phyloP scores from a whole-genome alignment of 768 basidiomycete species.

The Pseudohyphozyma bogoriensis region DNA sequence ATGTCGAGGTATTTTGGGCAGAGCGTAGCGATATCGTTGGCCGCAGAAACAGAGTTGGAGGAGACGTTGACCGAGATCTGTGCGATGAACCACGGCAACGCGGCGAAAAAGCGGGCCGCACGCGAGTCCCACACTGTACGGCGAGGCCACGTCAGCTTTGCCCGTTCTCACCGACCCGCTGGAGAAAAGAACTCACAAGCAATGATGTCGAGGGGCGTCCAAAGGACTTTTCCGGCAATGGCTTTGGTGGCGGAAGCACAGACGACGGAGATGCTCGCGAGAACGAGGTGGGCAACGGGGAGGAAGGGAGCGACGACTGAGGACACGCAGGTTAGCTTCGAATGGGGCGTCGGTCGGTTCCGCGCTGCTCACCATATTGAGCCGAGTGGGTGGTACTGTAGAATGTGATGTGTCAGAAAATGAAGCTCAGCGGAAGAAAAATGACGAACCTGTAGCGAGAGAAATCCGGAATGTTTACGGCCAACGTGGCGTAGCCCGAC shows the following conservation, averaged over 20 bases:
- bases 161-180: too few relatives aligned
- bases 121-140: too few relatives aligned
- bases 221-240: constrained; percentile 12
- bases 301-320: constrained; percentile 28
- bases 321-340: too few relatives aligned
- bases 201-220: background rate
- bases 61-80: constrained; percentile 11
- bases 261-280: constrained; percentile 23
- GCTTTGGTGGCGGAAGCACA: constrained; percentile 9
- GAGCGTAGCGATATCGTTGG: constrained; percentile 10
- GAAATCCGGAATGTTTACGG: constrained; percentile 13
- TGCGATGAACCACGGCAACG: background rate
- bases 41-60: constrained; percentile 15
- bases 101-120: constrained; percentile 27
- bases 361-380: too few relatives aligned
- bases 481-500: constrained; percentile 50
- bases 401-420: too few relatives aligned
- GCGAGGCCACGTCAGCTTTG: too few relatives aligned
- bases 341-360: too few relatives aligned
- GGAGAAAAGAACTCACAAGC: too few relatives aligned
- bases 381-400: too few relatives aligned
- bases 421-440: too few relatives aligned
- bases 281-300: constrained; percentile 23
- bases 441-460: constrained; percentile 12
- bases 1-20: constrained; percentile 59